Evolutionary conservation across 1,284 basidiomycete genomes (phyloP).

Genomic region (Sanghuangporus baumii): DNA sequence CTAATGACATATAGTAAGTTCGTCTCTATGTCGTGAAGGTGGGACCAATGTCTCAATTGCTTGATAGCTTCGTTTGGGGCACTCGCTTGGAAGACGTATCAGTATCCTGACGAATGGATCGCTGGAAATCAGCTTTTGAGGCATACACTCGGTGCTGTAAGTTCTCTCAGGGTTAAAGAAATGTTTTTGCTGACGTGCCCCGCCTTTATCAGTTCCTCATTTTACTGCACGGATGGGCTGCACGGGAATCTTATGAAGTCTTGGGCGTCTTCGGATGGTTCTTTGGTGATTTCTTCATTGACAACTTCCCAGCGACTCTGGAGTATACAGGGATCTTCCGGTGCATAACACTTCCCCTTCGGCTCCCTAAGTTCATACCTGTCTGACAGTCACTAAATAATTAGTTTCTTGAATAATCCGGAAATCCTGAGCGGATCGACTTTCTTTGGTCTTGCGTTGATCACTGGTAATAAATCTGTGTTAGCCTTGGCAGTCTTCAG

Average conservation of each 20-base stretch:
- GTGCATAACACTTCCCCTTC: slow-evolving; percentile 30
- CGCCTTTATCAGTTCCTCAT: slow-evolving; percentile 66
- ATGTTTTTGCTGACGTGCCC: not conserved
- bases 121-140: slow-evolving; percentile 86
- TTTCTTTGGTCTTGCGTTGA: slow-evolving; percentile 89
- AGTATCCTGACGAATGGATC: slow-evolving; percentile 77
- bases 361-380: not conserved
- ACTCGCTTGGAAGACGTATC: slow-evolving; percentile 85
- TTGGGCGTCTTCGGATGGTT: slow-evolving; percentile 96
- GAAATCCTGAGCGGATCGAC: slow-evolving; percentile 95
- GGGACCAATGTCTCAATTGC: not conserved
- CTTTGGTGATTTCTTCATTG: slow-evolving; percentile 97
- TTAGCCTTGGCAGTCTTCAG: slow-evolving; percentile 81
- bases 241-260: slow-evolving; percentile 86
- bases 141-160: slow-evolving; percentile 79
- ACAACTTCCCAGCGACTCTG: slow-evolving; percentile 85
- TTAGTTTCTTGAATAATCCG: slow-evolving; percentile 88
- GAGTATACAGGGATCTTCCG: slow-evolving; percentile 97
- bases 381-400: no score
- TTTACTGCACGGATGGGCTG: slow-evolving; percentile 88
- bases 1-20: slow-evolving; percentile 89
- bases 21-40: slow-evolving; percentile 3
- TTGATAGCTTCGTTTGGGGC: slow-evolving; percentile 70
- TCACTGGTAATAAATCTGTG: slow-evolving; percentile 86
- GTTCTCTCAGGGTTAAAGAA: slow-evolving; percentile 26